These are phyloP conservation scores for Pythium aquatile DNA, from an alignment of 352 stramenopile genomes.

Conservation along the genomic window DNA sequence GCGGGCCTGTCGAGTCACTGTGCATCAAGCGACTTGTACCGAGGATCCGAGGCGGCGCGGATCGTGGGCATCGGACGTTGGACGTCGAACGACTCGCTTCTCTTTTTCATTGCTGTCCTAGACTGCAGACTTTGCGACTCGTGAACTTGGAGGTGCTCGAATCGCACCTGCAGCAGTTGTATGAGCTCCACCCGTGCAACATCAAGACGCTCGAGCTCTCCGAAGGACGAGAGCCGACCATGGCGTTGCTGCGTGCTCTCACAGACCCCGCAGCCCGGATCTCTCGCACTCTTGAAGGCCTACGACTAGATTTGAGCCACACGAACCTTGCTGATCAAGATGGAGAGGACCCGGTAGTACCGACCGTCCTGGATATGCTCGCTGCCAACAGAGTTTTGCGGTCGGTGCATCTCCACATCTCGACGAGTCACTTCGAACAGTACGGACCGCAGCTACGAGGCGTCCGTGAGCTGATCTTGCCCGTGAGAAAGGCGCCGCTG, in stretches of 20 bases:
- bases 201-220: neutral
- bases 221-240: neutral
- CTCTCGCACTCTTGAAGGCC: neutral
- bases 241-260: neutral
- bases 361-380: too few species aligned
- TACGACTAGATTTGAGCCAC: neutral
- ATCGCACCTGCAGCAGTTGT: neutral
- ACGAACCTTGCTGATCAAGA: too few species aligned
- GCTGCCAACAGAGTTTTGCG: too few species aligned
- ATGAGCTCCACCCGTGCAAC: neutral
- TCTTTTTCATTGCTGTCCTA: neutral
- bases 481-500: too few species aligned
- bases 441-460: too few species aligned
- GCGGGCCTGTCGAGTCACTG: neutral
- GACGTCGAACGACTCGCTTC: neutral
- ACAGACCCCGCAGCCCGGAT: neutral
- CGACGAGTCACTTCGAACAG: too few species aligned
- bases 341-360: too few species aligned
- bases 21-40: neutral
- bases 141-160: neutral
- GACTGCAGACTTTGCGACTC: neutral
- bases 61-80: neutral
- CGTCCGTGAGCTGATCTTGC: too few species aligned
- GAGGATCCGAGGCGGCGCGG: neutral
- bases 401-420: too few species aligned